Evolutionary conservation across 228 moss, liverwort and hornwort species (phyloP).

Genomic region (Sphagnum magellanicum): DNA sequence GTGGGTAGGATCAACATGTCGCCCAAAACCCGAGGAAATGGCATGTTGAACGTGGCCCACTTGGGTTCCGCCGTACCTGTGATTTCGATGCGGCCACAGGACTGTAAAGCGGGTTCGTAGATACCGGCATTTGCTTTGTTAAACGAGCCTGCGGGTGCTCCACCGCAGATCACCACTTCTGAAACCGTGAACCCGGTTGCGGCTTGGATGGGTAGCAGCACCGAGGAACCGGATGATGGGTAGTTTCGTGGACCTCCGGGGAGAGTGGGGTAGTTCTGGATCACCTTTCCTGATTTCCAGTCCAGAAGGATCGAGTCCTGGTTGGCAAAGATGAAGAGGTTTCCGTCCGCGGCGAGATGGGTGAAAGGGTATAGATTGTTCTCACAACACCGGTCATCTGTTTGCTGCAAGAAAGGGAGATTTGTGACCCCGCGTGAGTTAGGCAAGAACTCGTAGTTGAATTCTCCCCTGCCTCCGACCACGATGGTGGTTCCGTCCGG

Average conservation of each 20-base stretch:
- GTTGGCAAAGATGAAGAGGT: conserved; percentile 20
- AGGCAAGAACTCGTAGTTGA: conserved; percentile 15
- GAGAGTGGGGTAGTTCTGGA: conserved; percentile 9
- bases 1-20: conserved; percentile 52
- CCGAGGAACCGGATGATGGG: conserved; percentile 13
- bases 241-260: conserved; percentile 12
- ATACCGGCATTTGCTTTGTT: conserved; percentile 21
- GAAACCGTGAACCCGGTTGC: conserved; percentile 10
- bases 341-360: conserved; percentile 15
- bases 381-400: conserved; percentile 2
- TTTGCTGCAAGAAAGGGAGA: conserved; percentile 6
- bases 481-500: conserved; percentile 12
- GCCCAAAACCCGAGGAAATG: conserved; percentile 45
- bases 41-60: conserved; percentile 50
- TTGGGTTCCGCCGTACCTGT: conserved; percentile 10
- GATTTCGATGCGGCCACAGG: conserved; percentile 27
- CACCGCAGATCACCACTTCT: conserved; percentile 46
- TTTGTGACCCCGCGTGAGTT: background rate
- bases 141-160: conserved; percentile 33
- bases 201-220: conserved; percentile 27
- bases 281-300: conserved; percentile 9
- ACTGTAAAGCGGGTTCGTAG: conserved; percentile 42
- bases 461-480: conserved; percentile 10
- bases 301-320: conserved; percentile 11
- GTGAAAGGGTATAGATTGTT: conserved; percentile 23